These are phyloP conservation scores for Aureococcus anophagefferens DNA, from an alignment of 108 stramenopile species.

Conservation along the genomic window DNA sequence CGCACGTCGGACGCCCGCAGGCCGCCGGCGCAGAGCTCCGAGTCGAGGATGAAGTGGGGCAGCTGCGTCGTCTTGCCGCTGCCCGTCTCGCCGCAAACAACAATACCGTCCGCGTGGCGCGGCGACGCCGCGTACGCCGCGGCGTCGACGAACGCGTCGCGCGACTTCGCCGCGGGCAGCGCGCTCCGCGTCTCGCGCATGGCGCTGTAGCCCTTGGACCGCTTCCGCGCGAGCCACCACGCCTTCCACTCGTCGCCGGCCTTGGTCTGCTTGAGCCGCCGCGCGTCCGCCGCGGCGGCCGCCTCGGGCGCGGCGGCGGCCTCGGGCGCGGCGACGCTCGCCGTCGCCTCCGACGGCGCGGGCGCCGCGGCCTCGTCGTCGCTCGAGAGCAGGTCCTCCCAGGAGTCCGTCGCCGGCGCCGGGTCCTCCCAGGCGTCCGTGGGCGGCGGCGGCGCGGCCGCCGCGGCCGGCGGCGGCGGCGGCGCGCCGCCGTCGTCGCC, in stretches of 20 bases:
- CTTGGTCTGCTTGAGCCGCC: too few relatives aligned
- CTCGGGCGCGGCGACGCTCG: not conserved
- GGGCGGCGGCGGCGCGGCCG: too few relatives aligned
- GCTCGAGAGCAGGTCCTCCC: not conserved
- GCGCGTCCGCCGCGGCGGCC: not conserved
- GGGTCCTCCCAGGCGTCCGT: not conserved
- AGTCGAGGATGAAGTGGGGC: conserved; percentile 72
- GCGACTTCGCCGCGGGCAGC: not conserved
- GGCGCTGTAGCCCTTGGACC: not conserved
- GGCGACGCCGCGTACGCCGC: not conserved
- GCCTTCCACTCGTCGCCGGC: not conserved
- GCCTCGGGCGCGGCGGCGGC: not conserved
- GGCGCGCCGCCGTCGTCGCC: not conserved
- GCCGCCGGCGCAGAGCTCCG: conserved; percentile 35
- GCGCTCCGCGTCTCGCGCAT: not conserved
- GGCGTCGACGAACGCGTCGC: conserved; percentile 2
- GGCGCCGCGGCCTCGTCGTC: not conserved
- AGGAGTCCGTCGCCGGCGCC: not conserved
- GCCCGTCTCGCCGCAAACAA: conserved; percentile 26
- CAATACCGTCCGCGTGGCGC: conserved; percentile 3
- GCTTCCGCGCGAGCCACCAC: not conserved
- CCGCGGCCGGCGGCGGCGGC: too few relatives aligned
- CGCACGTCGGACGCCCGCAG: conserved; percentile 42
- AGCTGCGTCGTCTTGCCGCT: conserved; percentile 39
- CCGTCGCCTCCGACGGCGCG: not conserved